phyloP scores from a whole-genome alignment of 805 yeast species.

The Yamadazyma phyllophila region DNA sequence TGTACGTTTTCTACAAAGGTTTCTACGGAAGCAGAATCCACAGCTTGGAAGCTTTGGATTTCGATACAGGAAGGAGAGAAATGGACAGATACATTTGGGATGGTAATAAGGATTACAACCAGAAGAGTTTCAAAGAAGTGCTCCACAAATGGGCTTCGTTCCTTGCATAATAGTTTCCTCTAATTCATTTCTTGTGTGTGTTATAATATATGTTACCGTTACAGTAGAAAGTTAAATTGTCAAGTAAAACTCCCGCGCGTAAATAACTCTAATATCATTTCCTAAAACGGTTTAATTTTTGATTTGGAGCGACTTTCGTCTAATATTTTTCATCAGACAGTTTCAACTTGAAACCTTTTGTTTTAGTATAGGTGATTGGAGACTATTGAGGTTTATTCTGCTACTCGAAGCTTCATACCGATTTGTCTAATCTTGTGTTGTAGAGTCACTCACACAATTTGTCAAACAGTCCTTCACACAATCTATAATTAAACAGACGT shows the following conservation, averaged over 20 bases:
- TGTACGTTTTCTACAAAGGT: conserved; percentile 55
- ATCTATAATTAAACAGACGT: background rate
- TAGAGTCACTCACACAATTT: too few species aligned
- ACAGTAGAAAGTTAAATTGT: background rate
- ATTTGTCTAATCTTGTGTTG: too few species aligned
- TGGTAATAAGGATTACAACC: conserved; percentile 53
- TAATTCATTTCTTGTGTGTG: too few species aligned
- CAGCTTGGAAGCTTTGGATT: conserved; percentile 69
- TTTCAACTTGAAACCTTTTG: background rate
- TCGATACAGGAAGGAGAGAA: conserved; percentile 82
- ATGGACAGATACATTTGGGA: conserved; percentile 81
- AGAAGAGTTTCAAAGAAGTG: conserved; percentile 30
- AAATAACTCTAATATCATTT: conserved; percentile 4
- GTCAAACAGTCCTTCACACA: too few species aligned
- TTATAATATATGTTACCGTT: background rate
- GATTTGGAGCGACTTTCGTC: conserved; percentile 7
- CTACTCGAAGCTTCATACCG: background rate
- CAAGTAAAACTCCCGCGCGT: background rate
- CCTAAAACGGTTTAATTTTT: conserved; percentile 12
- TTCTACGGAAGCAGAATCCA: conserved; percentile 63
- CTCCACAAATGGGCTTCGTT: conserved; percentile 31
- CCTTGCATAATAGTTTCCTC: conserved; percentile 20
- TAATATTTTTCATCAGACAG: conserved; percentile 1
- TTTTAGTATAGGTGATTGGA: background rate
- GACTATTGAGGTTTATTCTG: background rate